Evolutionary conservation across 2,329 filamentous ascomycete species (phyloP).

Genomic region (Talaromyces sp.): DNA sequence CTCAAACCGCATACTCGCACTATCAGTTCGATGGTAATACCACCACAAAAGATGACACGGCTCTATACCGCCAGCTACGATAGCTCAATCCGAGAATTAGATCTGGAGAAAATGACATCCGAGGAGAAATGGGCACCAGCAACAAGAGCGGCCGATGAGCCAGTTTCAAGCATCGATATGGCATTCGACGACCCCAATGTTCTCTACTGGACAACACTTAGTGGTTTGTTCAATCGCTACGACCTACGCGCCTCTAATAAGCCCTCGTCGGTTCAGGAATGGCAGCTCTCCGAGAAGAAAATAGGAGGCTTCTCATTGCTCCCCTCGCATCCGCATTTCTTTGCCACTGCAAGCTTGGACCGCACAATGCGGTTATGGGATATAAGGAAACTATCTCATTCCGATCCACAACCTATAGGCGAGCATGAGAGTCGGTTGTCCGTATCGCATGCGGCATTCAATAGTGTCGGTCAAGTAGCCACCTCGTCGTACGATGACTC

Average conservation of each 20-base stretch:
- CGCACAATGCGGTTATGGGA: constrained; percentile 92
- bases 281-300: constrained; percentile 82
- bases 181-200: constrained; percentile 65
- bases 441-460: constrained; percentile 91
- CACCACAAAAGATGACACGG: constrained; percentile 66
- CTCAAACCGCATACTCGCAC: constrained; percentile 89
- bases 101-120: constrained; percentile 75
- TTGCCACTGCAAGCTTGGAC: constrained; percentile 87
- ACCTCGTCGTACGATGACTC: constrained; percentile 95
- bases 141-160: constrained; percentile 66
- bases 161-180: constrained; percentile 82
- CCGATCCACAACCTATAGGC: constrained; percentile 67
- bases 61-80: constrained; percentile 90
- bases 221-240: constrained; percentile 75
- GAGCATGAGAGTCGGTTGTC: constrained; percentile 79
- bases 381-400: constrained; percentile 65
- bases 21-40: constrained; percentile 79
- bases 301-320: constrained; percentile 90
- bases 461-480: constrained; percentile 75
- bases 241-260: constrained; percentile 62
- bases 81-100: constrained; percentile 81
- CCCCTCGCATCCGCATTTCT: constrained; percentile 72
- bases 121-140: constrained; percentile 75
- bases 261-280: constrained; percentile 58
- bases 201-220: constrained; percentile 82